phyloP scores from a whole-genome alignment of 2,329 filamentous ascomycete species.

The Hypoxylon sp. region DNA sequence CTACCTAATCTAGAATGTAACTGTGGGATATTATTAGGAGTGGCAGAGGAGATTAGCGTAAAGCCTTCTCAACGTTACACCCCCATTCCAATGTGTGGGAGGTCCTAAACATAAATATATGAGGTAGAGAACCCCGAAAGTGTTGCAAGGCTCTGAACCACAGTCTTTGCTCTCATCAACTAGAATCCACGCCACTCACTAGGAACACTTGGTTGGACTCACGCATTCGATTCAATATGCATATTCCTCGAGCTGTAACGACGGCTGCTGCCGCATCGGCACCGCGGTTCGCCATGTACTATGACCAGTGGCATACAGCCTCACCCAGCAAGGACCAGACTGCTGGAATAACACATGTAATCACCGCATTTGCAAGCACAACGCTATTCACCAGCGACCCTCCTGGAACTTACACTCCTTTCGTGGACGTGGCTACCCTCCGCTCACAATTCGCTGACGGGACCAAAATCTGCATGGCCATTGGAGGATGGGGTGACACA shows the following conservation, averaged over 20 bases:
- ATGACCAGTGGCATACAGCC: conserved; percentile 50
- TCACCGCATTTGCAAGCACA: conserved; percentile 52
- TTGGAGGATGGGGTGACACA: conserved; percentile 82
- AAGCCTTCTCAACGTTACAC: conserved; percentile 41
- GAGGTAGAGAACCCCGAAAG: background rate
- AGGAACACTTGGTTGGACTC: conserved; percentile 4
- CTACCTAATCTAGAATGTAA: conserved; percentile 37
- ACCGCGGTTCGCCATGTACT: conserved; percentile 50
- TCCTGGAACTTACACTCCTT: conserved; percentile 46
- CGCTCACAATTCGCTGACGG: conserved; percentile 64
- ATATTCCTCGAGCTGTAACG: conserved; percentile 41
- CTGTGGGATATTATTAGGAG: conserved; percentile 30
- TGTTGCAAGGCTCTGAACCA: background rate
- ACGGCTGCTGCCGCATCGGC: conserved; percentile 42
- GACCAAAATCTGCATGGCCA: conserved; percentile 77
- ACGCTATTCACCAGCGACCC: conserved; percentile 50
- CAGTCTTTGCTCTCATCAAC: conserved; percentile 9
- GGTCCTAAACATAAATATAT: conserved; percentile 35
- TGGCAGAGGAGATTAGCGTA: conserved; percentile 17
- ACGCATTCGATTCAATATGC: conserved; percentile 38
- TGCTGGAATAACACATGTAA: conserved; percentile 52
- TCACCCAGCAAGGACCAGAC: conserved; percentile 40
- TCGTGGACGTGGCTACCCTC: conserved; percentile 50
- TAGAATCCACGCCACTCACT: conserved; percentile 7
- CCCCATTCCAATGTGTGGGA: conserved; percentile 36